Evolutionary conservation across 2,329 filamentous ascomycete genomes (phyloP).

Genomic region (Exophiala sp.): DNA sequence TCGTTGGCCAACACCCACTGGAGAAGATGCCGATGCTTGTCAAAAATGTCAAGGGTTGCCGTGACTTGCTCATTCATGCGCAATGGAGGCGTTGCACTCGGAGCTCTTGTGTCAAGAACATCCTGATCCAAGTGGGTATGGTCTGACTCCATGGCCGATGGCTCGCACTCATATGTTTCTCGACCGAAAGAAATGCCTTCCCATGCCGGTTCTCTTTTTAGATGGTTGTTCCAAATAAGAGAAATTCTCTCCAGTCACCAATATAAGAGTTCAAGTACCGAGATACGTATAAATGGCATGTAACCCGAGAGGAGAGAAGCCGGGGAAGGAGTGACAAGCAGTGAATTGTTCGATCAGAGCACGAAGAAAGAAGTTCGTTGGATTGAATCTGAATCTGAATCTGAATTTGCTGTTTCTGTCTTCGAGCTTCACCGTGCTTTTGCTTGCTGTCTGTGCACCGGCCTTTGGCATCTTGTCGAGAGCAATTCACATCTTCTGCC

Average conservation of each 20-base stretch:
- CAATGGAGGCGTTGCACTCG: conserved; percentile 15
- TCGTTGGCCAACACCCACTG: conserved; percentile 25
- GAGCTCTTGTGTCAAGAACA: neutral
- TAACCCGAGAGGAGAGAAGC: neutral
- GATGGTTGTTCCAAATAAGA: no score
- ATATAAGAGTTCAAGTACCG: neutral
- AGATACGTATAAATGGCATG: neutral
- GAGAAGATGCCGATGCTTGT: conserved; percentile 22
- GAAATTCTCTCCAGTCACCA: no score
- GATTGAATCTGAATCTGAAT: no score
- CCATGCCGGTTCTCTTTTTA: neutral
- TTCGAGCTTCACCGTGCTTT: no score
- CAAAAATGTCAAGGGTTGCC: conserved; percentile 12
- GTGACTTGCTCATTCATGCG: conserved; percentile 7
- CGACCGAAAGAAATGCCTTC: neutral
- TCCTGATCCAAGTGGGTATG: conserved; percentile 7
- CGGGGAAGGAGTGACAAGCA: neutral
- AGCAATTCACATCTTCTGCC: no score
- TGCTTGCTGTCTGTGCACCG: no score
- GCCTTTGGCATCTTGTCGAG: no score
- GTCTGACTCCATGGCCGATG: conserved; percentile 16
- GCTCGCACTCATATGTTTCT: neutral
- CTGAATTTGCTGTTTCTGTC: no score
- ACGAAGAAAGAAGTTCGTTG: no score
- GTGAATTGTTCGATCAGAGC: neutral